Base-by-base conservation (phyloP, 805 yeast species). In the Torulaspora franciscae region DNA sequence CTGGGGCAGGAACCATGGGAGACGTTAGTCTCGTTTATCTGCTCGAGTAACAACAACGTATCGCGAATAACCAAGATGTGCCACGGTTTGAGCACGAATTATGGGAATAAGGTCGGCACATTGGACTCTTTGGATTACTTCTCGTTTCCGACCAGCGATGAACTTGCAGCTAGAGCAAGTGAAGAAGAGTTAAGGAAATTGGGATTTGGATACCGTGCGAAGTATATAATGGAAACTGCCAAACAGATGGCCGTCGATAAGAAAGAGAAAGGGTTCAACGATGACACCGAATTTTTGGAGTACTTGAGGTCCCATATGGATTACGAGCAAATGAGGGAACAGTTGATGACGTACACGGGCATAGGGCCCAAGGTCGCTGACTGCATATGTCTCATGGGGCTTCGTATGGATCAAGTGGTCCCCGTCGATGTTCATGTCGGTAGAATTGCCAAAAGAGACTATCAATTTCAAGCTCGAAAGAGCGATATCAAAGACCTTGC, bases 291-390 rank as follows among this genome's bases (percentile, higher is more conserved):
- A 1, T 69, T 48, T 14, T 55, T 72, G 23, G 66, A 63, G 19
- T 56, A 61, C 27, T 70, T 75, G 33, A 51, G 57, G n/a, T 57
- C 67, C 24, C 58, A 59, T 0, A 67, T 83, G 49, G 67, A 89
- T 7, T 50, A 62, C 1, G 59, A 67, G 32, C 52, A 57, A 25
- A 47, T 59, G 11, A 54, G 65, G 39, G 67, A 62, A 29, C 58
- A 55, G 37, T 66, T 93, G 33, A 69, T 83, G 51, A 72, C 76
- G 49, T 83, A 85, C 54, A 71, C 76, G 3, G 99, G 99, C 0
- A 96, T 93, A 0, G 99, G 99, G 0, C 98, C 98, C 0, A 93
- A 93, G 66, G 98, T 93, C 1, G 97, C 99, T 0, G 99, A 93
- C 56, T 93, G 99, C 63, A 93, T 93, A 11, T 82, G 95, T 51